These are phyloP conservation scores for Physcomitrellopsis africana DNA, from an alignment of 225 moss, liverwort and hornwort species.

Conservation along the genomic window DNA sequence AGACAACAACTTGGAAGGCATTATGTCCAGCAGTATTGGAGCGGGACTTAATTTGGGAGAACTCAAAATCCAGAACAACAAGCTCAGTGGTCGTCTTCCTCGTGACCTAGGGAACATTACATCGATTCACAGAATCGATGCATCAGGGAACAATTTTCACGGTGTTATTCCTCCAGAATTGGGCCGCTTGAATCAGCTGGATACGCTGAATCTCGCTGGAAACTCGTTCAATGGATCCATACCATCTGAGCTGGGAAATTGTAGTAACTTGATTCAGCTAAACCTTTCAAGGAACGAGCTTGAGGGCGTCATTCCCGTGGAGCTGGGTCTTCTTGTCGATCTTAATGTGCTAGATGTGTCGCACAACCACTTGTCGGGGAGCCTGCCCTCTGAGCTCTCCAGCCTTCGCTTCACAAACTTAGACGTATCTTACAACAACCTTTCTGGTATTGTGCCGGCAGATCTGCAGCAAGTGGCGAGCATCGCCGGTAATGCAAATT, in stretches of 20 bases:
- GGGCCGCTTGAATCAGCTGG: slow-evolving; percentile 51
- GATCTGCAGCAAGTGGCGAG: slow-evolving; percentile 70
- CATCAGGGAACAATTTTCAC: slow-evolving; percentile 58
- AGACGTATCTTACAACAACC: slow-evolving; percentile 82
- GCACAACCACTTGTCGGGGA: slow-evolving; percentile 61
- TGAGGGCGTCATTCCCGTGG: slow-evolving; percentile 48
- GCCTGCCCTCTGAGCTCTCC: slow-evolving; percentile 48
- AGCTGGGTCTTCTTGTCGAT: slow-evolving; percentile 48
- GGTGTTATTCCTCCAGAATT: slow-evolving; percentile 59
- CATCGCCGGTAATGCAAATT: slow-evolving; percentile 58
- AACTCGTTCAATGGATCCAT: slow-evolving; percentile 60
- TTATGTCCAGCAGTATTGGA: slow-evolving; percentile 45
- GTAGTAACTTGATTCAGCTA: slow-evolving; percentile 45
- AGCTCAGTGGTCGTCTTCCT: slow-evolving; percentile 62
- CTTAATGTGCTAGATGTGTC: slow-evolving; percentile 64
- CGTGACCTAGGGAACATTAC: slow-evolving; percentile 50
- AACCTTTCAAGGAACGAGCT: slow-evolving; percentile 67
- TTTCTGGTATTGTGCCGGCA: slow-evolving; percentile 71
- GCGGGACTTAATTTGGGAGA: slow-evolving; percentile 45
- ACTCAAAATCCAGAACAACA: slow-evolving; percentile 65
- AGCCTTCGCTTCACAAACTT: slow-evolving; percentile 50
- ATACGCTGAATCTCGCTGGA: slow-evolving; percentile 53
- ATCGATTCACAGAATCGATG: slow-evolving; percentile 55
- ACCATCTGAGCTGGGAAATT: slow-evolving; percentile 59
- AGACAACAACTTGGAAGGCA: slow-evolving; percentile 66